Conservation (phyloP, 495 filamentous ascomycete genomes). For the Penicillium riverlandense region DNA sequence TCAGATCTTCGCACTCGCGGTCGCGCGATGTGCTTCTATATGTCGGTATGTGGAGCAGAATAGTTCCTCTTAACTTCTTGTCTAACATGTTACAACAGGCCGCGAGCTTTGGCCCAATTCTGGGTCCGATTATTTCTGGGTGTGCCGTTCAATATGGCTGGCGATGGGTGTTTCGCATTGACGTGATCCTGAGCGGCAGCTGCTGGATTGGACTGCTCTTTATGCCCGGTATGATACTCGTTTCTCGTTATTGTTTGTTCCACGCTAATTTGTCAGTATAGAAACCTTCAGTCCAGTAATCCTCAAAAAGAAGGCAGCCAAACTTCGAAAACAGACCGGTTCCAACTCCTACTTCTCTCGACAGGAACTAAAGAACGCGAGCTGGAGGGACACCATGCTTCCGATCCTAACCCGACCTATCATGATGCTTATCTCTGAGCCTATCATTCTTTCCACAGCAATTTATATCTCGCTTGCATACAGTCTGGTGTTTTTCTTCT, state of each 20-base stretch:
- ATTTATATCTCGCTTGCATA: conserved; percentile 64
- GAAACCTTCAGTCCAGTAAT: conserved; percentile 69
- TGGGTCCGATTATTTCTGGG: conserved; percentile 63
- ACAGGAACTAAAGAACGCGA: conserved; percentile 30
- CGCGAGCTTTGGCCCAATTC: conserved; percentile 57
- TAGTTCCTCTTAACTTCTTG: background rate
- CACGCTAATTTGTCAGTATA: conserved; percentile 1
- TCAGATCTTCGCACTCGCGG: conserved; percentile 51
- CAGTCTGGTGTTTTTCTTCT: conserved; percentile 67
- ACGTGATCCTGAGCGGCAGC: conserved; percentile 47
- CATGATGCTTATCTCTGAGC: conserved; percentile 44
- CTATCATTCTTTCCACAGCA: conserved; percentile 58
- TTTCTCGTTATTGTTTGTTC: background rate
- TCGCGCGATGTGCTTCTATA: conserved; percentile 64
- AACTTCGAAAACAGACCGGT: conserved; percentile 53
- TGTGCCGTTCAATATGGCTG: conserved; percentile 51
- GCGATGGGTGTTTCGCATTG: conserved; percentile 62
- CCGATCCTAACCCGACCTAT: conserved; percentile 45
- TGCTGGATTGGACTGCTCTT: conserved; percentile 37
- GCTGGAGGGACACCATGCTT: conserved; percentile 22
- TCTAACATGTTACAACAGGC: conserved; percentile 28
- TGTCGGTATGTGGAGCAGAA: conserved; percentile 47
- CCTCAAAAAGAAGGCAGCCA: conserved; percentile 54
- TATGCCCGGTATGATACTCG: conserved; percentile 38
- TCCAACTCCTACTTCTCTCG: conserved; percentile 30